Evolutionary conservation across 495 filamentous ascomycete genomes (phyloP), one percentile per base, ranked within the genome.

Genomic region (Hypoxylon fuscum): DNA sequence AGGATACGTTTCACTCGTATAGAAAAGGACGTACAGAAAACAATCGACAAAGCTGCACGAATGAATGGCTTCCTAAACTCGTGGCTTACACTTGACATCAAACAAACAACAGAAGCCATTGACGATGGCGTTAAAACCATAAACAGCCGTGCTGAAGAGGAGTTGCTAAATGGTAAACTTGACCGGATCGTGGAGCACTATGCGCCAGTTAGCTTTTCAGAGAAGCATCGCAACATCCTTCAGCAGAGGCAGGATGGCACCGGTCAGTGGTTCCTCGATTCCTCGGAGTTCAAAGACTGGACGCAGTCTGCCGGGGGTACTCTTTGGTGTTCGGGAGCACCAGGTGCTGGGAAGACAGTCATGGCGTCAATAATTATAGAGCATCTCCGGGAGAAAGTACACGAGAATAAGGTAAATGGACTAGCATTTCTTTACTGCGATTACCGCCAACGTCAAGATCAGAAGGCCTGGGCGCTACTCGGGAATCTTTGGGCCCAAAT

Each of bases 351-450:
- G 14, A 76, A 76, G 61, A 74, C 72, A 27, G 69, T 76, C 10
- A 60, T 74, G 31, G 61, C 69, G 17, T 64, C 61, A 14, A 53
- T 25, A 38, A 57, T 71, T 9, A 64, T 79, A 11, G 66, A 78
- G 23, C 49, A 74, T 20, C 64, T 78, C 15, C 47, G 55, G 15
- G 52, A 59, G 20, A 51, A 51, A 15, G 49, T 63, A 12, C 18
- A 43, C 0, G 46, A 56, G 17, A 63, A 62, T 0, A 29, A n/a
- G 0, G 51, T 52, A 14, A 41, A 75, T 53, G 69, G 69, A 5
- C 52, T 83, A 40, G 74, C 74, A 4, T 79, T 73, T 45, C 6
- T 81, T 42, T 83, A 74, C 54, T 81, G 69, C 62, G 74, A 72
- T 44, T 82, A 70, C 55, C 59, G 70, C 22, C 48, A 53, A 7